Conservation (phyloP, 225 moss, liverwort and hornwort genomes). For the Rhytidiadelphus loreus region DNA sequence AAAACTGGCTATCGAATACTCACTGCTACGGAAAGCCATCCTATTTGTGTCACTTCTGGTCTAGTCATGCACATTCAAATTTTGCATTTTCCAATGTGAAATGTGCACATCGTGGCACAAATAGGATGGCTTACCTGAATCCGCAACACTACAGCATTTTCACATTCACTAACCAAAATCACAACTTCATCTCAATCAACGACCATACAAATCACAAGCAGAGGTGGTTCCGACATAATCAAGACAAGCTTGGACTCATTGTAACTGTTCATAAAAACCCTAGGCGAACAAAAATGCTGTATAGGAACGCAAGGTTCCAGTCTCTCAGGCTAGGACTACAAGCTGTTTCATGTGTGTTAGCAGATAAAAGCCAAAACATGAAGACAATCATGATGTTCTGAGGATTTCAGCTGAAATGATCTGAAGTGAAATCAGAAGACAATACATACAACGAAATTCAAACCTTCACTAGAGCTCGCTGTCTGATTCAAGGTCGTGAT, state of each 20-base stretch:
- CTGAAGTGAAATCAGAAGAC: background rate
- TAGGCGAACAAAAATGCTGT: background rate
- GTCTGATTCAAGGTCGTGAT: conserved; percentile 5
- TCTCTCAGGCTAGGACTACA: conserved; percentile 1
- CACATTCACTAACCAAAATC: background rate
- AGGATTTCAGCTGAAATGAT: background rate
- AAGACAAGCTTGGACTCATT: background rate
- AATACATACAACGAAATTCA: background rate
- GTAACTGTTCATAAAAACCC: background rate
- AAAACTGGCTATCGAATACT: background rate
- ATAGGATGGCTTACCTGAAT: background rate
- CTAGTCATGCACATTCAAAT: background rate
- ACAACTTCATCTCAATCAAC: background rate
- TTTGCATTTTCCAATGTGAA: background rate
- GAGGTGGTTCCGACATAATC: background rate
- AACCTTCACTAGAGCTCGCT: conserved; percentile 31
- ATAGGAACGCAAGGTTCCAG: background rate
- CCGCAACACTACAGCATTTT: background rate
- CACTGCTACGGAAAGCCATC: background rate
- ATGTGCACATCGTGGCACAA: background rate
- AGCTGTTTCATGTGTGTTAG: background rate
- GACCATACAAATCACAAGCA: background rate
- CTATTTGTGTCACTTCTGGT: background rate
- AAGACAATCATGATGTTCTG: background rate
- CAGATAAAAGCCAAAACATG: background rate